Evolutionary conservation across 2,329 filamentous ascomycete genomes (phyloP).

Genomic region (Plectosphaerella plurivora): DNA sequence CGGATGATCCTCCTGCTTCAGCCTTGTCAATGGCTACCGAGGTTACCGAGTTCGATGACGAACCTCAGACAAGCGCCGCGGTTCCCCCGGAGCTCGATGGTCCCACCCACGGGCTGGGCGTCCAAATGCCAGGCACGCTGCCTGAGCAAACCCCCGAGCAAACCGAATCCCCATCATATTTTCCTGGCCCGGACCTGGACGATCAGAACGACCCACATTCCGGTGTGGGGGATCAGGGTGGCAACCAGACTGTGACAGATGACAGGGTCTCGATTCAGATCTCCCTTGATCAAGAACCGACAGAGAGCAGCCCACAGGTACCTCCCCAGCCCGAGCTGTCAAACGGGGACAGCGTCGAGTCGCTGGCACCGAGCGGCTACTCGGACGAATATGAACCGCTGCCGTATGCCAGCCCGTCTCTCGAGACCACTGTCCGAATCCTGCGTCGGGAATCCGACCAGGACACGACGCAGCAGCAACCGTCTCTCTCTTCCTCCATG

Average conservation of each 20-base stretch:
- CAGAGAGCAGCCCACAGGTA: slow-evolving; percentile 8
- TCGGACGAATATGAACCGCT: slow-evolving; percentile 34
- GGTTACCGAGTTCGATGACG: slow-evolving; percentile 68
- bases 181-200: too few species aligned
- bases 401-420: slow-evolving; percentile 30
- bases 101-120: slow-evolving; percentile 7
- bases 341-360: not conserved
- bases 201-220: not conserved
- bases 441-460: slow-evolving; percentile 39
- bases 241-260: slow-evolving; percentile 9
- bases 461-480: slow-evolving; percentile 14
- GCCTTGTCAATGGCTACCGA: slow-evolving; percentile 56
- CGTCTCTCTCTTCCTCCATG: slow-evolving; percentile 26
- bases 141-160: not conserved
- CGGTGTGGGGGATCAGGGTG: not conserved
- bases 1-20: slow-evolving; percentile 50
- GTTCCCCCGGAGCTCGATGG: slow-evolving; percentile 24
- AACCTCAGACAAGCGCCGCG: slow-evolving; percentile 58
- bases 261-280: slow-evolving; percentile 35
- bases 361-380: slow-evolving; percentile 12
- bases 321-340: slow-evolving; percentile 13
- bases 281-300: slow-evolving; percentile 28
- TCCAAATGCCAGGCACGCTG: slow-evolving; percentile 4
- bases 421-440: slow-evolving; percentile 45
- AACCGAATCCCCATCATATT: too few species aligned